Evolutionary conservation across 1,284 basidiomycete genomes (phyloP), one percentile per base, ranked within the genome.

Genomic region (Trichosporon inkin): DNA sequence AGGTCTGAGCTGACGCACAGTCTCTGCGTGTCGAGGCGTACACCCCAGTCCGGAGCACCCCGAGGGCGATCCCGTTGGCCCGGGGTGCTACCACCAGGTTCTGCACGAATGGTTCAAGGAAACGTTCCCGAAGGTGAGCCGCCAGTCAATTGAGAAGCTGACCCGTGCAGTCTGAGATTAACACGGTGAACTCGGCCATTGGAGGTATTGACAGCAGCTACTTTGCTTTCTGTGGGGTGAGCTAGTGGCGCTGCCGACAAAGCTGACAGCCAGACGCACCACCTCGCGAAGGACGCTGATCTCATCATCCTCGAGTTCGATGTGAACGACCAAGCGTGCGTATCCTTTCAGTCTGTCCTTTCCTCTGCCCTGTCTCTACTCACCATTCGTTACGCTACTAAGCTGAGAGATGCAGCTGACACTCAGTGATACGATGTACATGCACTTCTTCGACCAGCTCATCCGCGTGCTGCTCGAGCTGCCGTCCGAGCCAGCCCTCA

Each of bases 171-270:
- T 39, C 57, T 2, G 16, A 53, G 5, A 53, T 67, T 56, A 62
- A 71, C 44, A 62, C 73, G 10, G 59, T 64, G 58, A 78, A 78
- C 58, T 74, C 74, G 14, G 77, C 77, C 1, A 75, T 78, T 28
- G 77, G 77, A 4, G 77, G 74, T 10, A 76, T 76, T 69, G 77
- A 78, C 58, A 75, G 73, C 52, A 74, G 74, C 52, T 78, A 76
- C 65, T 78, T 77, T 57, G 74, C 77, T 2, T 78, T 78, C 66
- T 78, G 77, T 53, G 77, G 77, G 0, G 71, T 74, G 37, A 51
- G 67, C 61, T 35, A 13, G 7, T 7, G 14, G 4, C 0, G 49
- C 8, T 10, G 37, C 38, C 10, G 19, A n/a, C 8, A 11, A 16
- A 14, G 20, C 41, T 54, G 44, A 55, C 53, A 24, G 28, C 28